Percentiles rank a stretch among this genome's conserved stretches.
These are phyloP conservation scores for Waltiozyma sp. DNA, from an alignment of 1,139 yeast genomes.

Conservation along the genomic window DNA sequence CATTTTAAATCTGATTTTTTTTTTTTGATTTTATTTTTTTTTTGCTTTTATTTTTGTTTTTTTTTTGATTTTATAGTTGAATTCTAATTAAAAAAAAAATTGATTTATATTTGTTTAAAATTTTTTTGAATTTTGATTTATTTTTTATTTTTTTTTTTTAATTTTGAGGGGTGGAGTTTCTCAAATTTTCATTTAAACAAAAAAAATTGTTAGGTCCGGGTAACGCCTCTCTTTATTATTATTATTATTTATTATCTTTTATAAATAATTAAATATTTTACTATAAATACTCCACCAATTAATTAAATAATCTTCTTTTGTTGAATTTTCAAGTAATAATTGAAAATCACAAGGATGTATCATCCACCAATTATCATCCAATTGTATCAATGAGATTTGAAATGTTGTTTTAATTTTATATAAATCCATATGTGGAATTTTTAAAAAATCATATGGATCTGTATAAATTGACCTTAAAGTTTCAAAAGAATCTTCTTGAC, in stretches of 20 bases:
- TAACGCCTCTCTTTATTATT: neutral
- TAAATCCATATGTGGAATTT: neutral
- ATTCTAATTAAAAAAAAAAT: too few species aligned
- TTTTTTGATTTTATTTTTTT: too few species aligned
- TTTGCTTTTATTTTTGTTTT: neutral
- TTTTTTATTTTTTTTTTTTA: too few species aligned
- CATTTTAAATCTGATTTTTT: too few species aligned
- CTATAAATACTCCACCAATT: constrained; percentile 5
- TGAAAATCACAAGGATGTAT: constrained; percentile 6
- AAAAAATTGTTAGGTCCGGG: neutral
- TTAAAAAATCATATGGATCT: neutral
- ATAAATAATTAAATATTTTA: neutral
- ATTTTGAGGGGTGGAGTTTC: too few species aligned
- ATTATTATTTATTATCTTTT: neutral
- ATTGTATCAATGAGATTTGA: constrained; percentile 2
- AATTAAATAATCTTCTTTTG: constrained; percentile 1
- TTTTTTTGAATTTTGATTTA: too few species aligned
- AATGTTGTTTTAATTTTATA: neutral
- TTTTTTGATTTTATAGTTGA: too few species aligned
- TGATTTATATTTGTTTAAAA: too few species aligned
- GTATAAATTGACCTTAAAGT: neutral
- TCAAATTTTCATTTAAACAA: too few species aligned
- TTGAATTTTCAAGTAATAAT: constrained; percentile 4
- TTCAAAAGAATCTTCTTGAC: neutral
- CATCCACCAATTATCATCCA: constrained; percentile 5